phyloP scores from a whole-genome alignment of 257 asterid species.

The Fraxinus americana region DNA sequence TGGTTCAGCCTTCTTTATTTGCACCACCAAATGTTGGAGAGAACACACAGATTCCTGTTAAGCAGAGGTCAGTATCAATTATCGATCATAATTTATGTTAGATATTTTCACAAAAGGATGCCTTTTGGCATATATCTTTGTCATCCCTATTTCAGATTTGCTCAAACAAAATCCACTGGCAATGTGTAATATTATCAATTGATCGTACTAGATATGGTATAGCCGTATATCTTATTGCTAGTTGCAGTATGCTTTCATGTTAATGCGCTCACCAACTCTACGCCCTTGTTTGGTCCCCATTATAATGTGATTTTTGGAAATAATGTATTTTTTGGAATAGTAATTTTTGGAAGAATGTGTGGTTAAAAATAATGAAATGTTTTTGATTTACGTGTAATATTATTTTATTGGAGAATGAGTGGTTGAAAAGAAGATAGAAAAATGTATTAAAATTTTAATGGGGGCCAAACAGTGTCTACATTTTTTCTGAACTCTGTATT shows the following conservation, averaged over 20 bases:
- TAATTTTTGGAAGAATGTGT: too few species aligned
- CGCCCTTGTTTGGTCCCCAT: too few species aligned
- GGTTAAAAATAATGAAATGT: too few species aligned
- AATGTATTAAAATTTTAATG: too few species aligned
- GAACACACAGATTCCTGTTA: conserved; percentile 15
- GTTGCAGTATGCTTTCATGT: not conserved
- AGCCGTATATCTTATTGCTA: not conserved
- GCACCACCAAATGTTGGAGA: conserved; percentile 20
- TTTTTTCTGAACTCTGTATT: not conserved
- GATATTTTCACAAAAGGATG: not conserved
- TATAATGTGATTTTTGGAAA: too few species aligned
- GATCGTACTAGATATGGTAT: not conserved
- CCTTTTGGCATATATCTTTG: not conserved
- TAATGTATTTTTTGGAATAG: too few species aligned
- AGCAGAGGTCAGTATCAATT: conserved; percentile 41
- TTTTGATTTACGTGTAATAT: too few species aligned
- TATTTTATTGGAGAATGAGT: too few species aligned
- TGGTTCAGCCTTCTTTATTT: conserved; percentile 12
- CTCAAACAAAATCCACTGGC: not conserved
- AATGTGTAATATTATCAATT: not conserved
- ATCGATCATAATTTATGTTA: not conserved
- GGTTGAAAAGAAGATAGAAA: too few species aligned
- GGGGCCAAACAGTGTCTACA: not conserved
- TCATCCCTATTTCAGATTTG: not conserved
- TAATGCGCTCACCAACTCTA: not conserved